Base-by-base conservation (phyloP, 169 alveolate genomes). In the Toxoplasma gondii region DNA sequence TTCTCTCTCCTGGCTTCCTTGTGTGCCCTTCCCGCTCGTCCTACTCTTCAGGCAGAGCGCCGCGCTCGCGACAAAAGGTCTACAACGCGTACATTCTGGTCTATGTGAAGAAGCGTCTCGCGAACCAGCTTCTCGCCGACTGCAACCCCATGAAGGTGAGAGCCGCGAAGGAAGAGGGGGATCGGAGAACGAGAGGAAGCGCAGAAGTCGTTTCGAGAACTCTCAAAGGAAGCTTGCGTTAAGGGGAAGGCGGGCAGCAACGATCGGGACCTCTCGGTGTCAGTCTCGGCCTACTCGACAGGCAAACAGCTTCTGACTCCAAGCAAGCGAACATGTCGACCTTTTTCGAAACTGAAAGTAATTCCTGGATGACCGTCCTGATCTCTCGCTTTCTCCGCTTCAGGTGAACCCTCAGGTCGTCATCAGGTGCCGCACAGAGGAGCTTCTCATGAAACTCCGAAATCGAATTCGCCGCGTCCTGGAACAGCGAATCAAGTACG, bases 31-130 rank as follows among this genome's bases (percentile, higher is more conserved):
- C 12, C 58, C 12, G 22, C 12, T 49, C 58, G 22, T 49, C 58
- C 12, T 4, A 4, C n/a, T 31, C 7, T 82, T 41, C 67, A 78
- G 92, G 91, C 38, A 4, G 88, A 36, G 39, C 39, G 92, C 81
- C 88, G 29, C 92, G 95, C 24, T n/a, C 88, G 38, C 87, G 92
- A 36, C 58, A n/a, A 49, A 88, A 93, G 69, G 58, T 81, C 45
- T 70, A 86, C 82, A 87, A 87, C 91, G 93, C 93, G 64, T 93
- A 93, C 96, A 98, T 99, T 93, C 96, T 99, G 44, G 99, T 99
- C 29, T 99, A 99, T 93, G 99, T 99, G 58, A 97, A 98, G 94
- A 98, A 98, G 94, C 93, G 97, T 22, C 98, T 96, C 67, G 97
- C 97, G 44, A 96, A 96, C 0, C 98, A 97, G 54, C 96, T 98